Conservation (phyloP, 176 grass and related monocot species). For the Saccharum officinarum region DNA sequence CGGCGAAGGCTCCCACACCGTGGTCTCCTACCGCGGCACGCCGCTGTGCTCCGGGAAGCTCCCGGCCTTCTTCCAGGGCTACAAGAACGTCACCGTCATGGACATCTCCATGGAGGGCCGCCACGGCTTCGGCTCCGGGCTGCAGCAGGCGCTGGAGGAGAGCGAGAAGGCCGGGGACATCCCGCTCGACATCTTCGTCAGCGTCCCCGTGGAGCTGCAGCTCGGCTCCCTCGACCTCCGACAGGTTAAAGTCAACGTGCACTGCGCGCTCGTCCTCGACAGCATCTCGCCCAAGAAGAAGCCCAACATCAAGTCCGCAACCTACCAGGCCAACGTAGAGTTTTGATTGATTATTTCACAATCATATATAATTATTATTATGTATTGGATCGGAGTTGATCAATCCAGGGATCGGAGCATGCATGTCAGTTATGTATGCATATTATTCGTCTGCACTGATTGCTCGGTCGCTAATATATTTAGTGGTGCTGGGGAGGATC, state of each 20-base stretch:
- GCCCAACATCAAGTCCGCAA: slow-evolving; percentile 59
- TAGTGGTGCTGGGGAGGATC: no score
- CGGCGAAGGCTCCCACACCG: slow-evolving; percentile 45
- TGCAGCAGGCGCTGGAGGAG: slow-evolving; percentile 68
- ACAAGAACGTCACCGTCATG: slow-evolving; percentile 74
- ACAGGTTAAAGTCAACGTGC: slow-evolving; percentile 57
- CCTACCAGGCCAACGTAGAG: slow-evolving; percentile 61
- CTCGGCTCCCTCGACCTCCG: slow-evolving; percentile 6
- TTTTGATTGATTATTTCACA: slow-evolving; percentile 28
- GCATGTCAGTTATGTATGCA: not conserved
- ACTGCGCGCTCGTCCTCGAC: slow-evolving; percentile 72
- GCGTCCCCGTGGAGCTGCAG: slow-evolving; percentile 55
- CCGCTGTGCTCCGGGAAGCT: slow-evolving; percentile 62
- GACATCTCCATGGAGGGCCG: slow-evolving; percentile 65
- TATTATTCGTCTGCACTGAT: not conserved
- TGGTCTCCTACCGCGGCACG: slow-evolving; percentile 61
- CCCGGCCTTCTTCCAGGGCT: slow-evolving; percentile 70
- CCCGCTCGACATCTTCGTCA: slow-evolving; percentile 66
- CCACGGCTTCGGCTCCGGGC: slow-evolving; percentile 38
- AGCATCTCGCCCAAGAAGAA: slow-evolving; percentile 73
- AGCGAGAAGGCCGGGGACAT: slow-evolving; percentile 56
- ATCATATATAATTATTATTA: not conserved
- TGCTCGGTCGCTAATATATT: not conserved
- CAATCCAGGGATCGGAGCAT: not conserved
- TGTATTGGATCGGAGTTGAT: not conserved